These are phyloP conservation scores for Leavenworthia alabamica DNA, from an alignment of 345 rosid genomes.

Conservation along the genomic window DNA sequence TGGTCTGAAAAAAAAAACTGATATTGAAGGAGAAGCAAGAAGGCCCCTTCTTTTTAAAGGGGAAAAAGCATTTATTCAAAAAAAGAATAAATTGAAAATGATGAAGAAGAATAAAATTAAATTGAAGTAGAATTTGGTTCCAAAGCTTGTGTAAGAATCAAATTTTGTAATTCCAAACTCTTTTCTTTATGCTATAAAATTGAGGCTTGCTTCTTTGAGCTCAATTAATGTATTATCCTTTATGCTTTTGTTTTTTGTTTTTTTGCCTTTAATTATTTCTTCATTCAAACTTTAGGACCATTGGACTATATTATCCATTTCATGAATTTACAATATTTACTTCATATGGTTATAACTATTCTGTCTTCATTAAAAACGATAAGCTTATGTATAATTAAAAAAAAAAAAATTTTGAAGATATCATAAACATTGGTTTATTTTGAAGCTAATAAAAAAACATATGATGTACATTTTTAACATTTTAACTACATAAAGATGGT, in stretches of 20 bases:
- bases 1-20: conserved; percentile 2
- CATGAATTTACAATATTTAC: not conserved
- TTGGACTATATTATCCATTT: not conserved
- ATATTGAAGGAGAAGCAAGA: conserved; percentile 7
- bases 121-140: conserved; percentile 14
- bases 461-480: conserved; percentile 21
- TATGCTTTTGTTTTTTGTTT: conserved; percentile 11
- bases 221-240: conserved; percentile 12
- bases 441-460: not conserved
- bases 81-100: conserved; percentile 19
- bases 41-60: not conserved
- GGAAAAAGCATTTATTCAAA: conserved; percentile 11
- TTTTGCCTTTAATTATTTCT: not conserved
- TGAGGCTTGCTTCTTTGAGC: conserved; percentile 26
- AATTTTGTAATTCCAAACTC: conserved; percentile 24
- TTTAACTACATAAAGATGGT: conserved; percentile 19
- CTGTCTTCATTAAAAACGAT: not conserved
- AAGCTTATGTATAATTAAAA: not conserved
- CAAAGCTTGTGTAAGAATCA: conserved; percentile 13
- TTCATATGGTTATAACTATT: not conserved
- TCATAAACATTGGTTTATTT: not conserved
- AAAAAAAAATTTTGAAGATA: not conserved
- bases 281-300: conserved; percentile 12
- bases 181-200: conserved; percentile 16
- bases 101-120: conserved; percentile 12